Conservation (phyloP, 257 asterid genomes). For the Capsicum rhomboideum region DNA sequence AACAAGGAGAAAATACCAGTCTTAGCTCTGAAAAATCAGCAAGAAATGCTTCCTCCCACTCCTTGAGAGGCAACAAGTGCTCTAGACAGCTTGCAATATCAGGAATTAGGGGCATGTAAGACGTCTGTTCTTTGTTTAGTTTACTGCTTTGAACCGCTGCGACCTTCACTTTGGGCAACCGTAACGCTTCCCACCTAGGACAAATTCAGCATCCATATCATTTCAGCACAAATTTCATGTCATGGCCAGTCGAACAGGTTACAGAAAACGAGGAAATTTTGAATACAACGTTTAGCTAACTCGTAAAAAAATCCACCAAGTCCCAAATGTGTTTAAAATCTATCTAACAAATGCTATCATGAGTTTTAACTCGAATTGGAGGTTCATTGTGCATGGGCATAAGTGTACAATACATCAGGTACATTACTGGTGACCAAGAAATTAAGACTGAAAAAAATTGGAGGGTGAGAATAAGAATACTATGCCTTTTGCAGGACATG, state of each 20-base stretch:
- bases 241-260: not conserved
- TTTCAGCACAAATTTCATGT: not conserved
- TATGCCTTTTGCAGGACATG: not conserved
- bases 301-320: not conserved
- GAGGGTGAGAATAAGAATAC: not conserved
- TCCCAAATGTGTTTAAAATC: not conserved
- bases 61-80: slow-evolving; percentile 68
- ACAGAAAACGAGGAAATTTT: not conserved
- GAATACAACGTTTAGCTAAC: not conserved
- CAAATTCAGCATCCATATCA: not conserved
- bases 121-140: slow-evolving; percentile 52
- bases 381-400: not conserved
- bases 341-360: not conserved
- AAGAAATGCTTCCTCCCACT: slow-evolving; percentile 94
- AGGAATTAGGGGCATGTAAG: slow-evolving; percentile 92
- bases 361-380: not conserved
- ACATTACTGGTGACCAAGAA: not conserved
- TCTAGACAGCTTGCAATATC: slow-evolving; percentile 66
- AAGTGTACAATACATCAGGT: not conserved
- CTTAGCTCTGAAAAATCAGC: slow-evolving; percentile 76
- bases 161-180: slow-evolving; percentile 66
- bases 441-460: not conserved
- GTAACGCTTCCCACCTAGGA: slow-evolving; percentile 81
- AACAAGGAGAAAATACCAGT: slow-evolving; percentile 31
- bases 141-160: slow-evolving; percentile 41